These are phyloP conservation scores for Teratosphaeria viscida DNA, from an alignment of 2,329 filamentous ascomycete genomes.

Conservation along the genomic window DNA sequence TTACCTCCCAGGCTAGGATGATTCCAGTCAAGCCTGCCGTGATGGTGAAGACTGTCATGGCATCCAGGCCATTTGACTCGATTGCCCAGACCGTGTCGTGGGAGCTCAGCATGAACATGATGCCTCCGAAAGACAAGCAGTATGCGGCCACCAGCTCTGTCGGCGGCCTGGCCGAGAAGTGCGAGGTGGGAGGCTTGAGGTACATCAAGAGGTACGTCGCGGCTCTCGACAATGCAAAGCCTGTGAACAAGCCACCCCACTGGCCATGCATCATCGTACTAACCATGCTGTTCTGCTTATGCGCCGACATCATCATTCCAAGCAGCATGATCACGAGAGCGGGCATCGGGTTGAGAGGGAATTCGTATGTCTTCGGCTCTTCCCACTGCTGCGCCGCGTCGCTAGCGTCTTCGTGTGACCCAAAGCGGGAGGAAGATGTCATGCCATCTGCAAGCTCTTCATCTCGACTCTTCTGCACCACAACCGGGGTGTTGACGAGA, in stretches of 20 bases:
- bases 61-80: constrained; percentile 65
- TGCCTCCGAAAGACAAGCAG: constrained; percentile 73
- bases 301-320: constrained; percentile 90
- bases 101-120: constrained; percentile 87
- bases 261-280: constrained; percentile 89
- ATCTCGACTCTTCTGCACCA: constrained; percentile 29
- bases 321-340: constrained; percentile 76
- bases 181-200: constrained; percentile 67
- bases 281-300: constrained; percentile 73
- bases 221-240: constrained; percentile 66
- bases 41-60: constrained; percentile 89
- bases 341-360: constrained; percentile 81
- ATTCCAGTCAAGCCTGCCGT: constrained; percentile 74
- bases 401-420: neutral
- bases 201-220: constrained; percentile 73
- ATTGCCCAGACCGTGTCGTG: constrained; percentile 68
- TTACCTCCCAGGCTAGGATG: constrained; percentile 73
- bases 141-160: constrained; percentile 83
- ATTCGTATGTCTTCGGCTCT: constrained; percentile 55
- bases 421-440: constrained; percentile 6
- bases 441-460: constrained; percentile 14
- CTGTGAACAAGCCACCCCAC: constrained; percentile 79
- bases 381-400: constrained; percentile 34
- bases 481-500: constrained; percentile 47
- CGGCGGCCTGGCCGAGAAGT: constrained; percentile 73